phyloP scores from a whole-genome alignment of 345 rosid genomes.

The Raphanus raphanistrum region DNA sequence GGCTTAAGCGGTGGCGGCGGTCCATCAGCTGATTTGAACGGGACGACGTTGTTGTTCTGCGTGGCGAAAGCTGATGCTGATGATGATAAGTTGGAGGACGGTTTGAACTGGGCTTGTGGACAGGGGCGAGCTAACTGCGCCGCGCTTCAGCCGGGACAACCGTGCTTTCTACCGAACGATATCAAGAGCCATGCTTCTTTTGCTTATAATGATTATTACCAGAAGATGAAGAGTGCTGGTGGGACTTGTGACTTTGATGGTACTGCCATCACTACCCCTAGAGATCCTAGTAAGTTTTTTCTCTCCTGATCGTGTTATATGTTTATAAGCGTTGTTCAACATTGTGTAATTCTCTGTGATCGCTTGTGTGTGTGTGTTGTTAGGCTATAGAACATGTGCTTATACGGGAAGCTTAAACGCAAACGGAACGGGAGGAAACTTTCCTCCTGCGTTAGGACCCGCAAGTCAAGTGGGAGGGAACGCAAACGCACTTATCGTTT shows the following conservation, averaged over 20 bases:
- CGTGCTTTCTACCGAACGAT: slow-evolving; percentile 66
- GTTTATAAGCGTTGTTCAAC: background rate
- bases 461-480: slow-evolving; percentile 54
- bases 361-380: slow-evolving; percentile 22
- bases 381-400: slow-evolving; percentile 73
- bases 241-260: slow-evolving; percentile 92
- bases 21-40: slow-evolving; percentile 47
- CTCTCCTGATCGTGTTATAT: background rate
- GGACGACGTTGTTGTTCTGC: slow-evolving; percentile 58
- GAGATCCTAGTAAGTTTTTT: slow-evolving; percentile 72
- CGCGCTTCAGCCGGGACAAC: slow-evolving; percentile 65
- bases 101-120: slow-evolving; percentile 97
- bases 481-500: slow-evolving; percentile 32
- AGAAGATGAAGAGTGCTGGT: slow-evolving; percentile 68
- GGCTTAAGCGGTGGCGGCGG: slow-evolving; percentile 44
- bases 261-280: slow-evolving; percentile 57
- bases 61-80: slow-evolving; percentile 75
- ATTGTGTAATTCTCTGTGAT: background rate
- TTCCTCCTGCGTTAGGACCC: slow-evolving; percentile 73
- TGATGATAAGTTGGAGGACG: slow-evolving; percentile 61
- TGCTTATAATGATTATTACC: slow-evolving; percentile 90
- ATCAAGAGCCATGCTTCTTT: slow-evolving; percentile 76
- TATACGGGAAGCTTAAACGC: slow-evolving; percentile 70
- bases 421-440: slow-evolving; percentile 37
- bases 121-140: slow-evolving; percentile 81